A percentile compares a stretch with the other conserved stretches of the same genome.
Conservation (phyloP, 2,329 filamentous ascomycete species). For the Penicillium verrucosum region DNA sequence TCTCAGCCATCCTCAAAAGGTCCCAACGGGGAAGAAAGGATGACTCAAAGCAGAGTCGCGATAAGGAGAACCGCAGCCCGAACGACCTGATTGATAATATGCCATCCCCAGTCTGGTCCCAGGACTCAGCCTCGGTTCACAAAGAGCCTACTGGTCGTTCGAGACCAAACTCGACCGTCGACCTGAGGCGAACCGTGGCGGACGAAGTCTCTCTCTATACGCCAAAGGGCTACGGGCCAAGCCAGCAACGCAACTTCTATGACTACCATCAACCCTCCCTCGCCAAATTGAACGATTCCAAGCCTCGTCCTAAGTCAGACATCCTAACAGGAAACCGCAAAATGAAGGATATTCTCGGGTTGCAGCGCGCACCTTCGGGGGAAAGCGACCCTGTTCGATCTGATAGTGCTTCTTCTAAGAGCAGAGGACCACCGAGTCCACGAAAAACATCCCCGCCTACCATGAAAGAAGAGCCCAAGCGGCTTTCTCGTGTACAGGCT, state of each 20-base stretch:
- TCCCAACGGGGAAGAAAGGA: slow-evolving; percentile 67
- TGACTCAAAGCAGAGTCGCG: slow-evolving; percentile 52
- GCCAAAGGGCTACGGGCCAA: slow-evolving; percentile 57
- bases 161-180: slow-evolving; percentile 41
- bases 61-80: slow-evolving; percentile 81
- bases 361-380: slow-evolving; percentile 27
- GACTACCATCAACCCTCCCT: slow-evolving; percentile 50
- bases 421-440: slow-evolving; percentile 19
- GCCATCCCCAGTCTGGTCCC: slow-evolving; percentile 74
- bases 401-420: slow-evolving; percentile 20
- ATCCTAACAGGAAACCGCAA: slow-evolving; percentile 44
- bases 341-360: slow-evolving; percentile 34
- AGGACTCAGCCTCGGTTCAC: slow-evolving; percentile 57
- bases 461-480: slow-evolving; percentile 41
- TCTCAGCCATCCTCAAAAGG: slow-evolving; percentile 72
- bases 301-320: slow-evolving; percentile 53
- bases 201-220: slow-evolving; percentile 60
- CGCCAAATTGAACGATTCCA: slow-evolving; percentile 37
- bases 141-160: slow-evolving; percentile 31
- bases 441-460: slow-evolving; percentile 27
- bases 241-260: slow-evolving; percentile 61
- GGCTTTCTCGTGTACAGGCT: slow-evolving; percentile 58
- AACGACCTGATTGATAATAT: slow-evolving; percentile 45
- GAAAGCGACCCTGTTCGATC: slow-evolving; percentile 14
- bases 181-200: slow-evolving; percentile 46